Conservation (phyloP, 768 basidiomycete genomes). For the Paxillus rubicundulus region DNA sequence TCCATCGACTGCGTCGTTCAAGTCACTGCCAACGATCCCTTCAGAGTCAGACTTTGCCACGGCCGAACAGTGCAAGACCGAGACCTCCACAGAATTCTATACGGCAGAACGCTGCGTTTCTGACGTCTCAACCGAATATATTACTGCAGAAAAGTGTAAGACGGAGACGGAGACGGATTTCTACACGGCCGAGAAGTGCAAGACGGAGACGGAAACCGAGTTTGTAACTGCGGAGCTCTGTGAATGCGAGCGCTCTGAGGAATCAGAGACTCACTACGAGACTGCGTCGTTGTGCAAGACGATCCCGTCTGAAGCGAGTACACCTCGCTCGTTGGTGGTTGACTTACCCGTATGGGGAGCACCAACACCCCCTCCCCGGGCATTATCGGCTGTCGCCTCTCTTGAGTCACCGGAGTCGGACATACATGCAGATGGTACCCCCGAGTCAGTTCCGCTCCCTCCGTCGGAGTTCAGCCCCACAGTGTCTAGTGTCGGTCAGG, state of each 20-base stretch:
- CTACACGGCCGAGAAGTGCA: slow-evolving; percentile 42
- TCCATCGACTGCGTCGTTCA: slow-evolving; percentile 50
- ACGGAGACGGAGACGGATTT: slow-evolving; percentile 44
- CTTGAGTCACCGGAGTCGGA: slow-evolving; percentile 27
- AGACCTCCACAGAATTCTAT: slow-evolving; percentile 44
- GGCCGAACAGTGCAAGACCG: slow-evolving; percentile 42
- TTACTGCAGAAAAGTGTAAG: slow-evolving; percentile 48
- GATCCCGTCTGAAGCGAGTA: slow-evolving; percentile 35
- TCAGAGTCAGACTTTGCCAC: slow-evolving; percentile 48
- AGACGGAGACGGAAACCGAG: slow-evolving; percentile 37
- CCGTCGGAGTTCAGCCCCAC: slow-evolving; percentile 33
- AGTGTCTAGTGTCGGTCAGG: slow-evolving; percentile 17
- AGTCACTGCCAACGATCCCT: slow-evolving; percentile 59
- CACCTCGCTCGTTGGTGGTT: slow-evolving; percentile 36
- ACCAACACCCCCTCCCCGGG: slow-evolving; percentile 27
- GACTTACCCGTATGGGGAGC: slow-evolving; percentile 26
- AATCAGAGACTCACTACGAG: slow-evolving; percentile 49
- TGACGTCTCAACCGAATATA: slow-evolving; percentile 45
- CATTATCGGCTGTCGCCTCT: slow-evolving; percentile 27
- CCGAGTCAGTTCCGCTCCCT: slow-evolving; percentile 40
- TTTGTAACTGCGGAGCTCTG: slow-evolving; percentile 47
- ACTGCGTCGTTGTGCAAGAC: slow-evolving; percentile 45
- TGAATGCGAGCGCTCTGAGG: slow-evolving; percentile 24
- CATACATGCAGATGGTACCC: slow-evolving; percentile 14
- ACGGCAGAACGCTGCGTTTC: slow-evolving; percentile 46